Base-by-base conservation (phyloP, 2,329 filamentous ascomycete genomes). In the Bretziella fagacearum region DNA sequence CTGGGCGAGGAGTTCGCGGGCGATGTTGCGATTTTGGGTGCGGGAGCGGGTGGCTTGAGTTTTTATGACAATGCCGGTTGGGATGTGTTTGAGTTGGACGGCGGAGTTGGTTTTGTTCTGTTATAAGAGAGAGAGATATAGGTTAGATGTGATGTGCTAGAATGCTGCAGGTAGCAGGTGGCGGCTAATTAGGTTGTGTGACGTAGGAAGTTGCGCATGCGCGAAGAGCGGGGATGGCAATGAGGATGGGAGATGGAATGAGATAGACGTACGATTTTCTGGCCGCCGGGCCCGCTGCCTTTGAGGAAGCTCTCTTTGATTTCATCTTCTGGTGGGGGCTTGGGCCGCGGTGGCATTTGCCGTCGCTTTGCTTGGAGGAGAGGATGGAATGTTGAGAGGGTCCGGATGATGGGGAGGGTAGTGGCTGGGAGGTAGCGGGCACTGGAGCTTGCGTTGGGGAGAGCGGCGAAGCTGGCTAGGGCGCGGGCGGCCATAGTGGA, bases 71-170 rank as follows among this genome's bases (percentile, higher is more conserved):
- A 95, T 77, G 52, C 89, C 89, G 1, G 87, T 93, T 4, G 89
- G 85, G 13, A 82, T 65, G 62, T 98, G 91, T 55, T 81, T 91
- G 29, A 98, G 70, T 60, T 98, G 91, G 2, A 95, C 89, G 30
- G 89, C 89, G 0, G 84, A 95, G 54, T 79, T 86, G 22, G 91
- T 98, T 75, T 98, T 98, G 65, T 98, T 98, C 81, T 79, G 52
- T 42, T 5, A 35, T 23, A 30, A 22, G n/a, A 41, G 5, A 13
- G 13, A 44, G 8, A 20, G 10, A 15, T 26, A 8, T 50, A 40
- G 6, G 26, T 48, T 45, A 51, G 35, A 27, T 25, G 13, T 18
- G 11, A 25, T 41, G 18, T 3, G n/a, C 5, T 33, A n/a, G 46
- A 49, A 44, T 51, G 43, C 10, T 3, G 6, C n/a, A 10, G 25